Percentiles rank a stretch among this genome's conserved stretches.
phyloP scores from a whole-genome alignment of 257 asterid genomes.

The Paulownia fortunei region DNA sequence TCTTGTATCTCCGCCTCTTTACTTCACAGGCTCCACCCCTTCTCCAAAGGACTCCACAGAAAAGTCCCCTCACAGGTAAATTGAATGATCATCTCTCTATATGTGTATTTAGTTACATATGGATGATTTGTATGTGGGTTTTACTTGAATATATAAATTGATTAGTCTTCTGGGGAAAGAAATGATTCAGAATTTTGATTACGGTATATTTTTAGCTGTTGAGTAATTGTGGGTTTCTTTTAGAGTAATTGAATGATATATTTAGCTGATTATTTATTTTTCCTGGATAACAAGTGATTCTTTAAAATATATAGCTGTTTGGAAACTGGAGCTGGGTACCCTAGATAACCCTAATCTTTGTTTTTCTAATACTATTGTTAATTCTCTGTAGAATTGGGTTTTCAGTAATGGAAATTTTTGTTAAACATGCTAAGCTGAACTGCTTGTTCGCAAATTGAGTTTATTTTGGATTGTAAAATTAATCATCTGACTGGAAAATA shows the following conservation, averaged over 20 bases:
- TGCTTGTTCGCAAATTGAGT: not conserved
- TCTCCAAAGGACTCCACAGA: not conserved
- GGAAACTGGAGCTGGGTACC: conserved; percentile 12
- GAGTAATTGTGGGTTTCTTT: not conserved
- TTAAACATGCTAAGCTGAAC: not conserved
- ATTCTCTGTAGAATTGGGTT: not conserved
- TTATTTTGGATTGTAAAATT: not conserved
- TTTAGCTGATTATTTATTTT: not conserved
- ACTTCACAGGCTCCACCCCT: conserved; percentile 21
- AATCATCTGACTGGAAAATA: not conserved
- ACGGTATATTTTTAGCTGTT: not conserved
- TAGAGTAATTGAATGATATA: not conserved
- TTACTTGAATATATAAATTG: not conserved
- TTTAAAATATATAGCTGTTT: not conserved
- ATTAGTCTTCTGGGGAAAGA: conserved; percentile 1
- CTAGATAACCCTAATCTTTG: not conserved
- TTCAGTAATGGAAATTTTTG: not conserved
- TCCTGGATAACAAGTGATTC: not conserved
- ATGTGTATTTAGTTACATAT: not conserved
- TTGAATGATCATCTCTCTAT: not conserved
- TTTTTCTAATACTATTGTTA: not conserved
- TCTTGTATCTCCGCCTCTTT: too few relatives aligned
- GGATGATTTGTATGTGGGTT: not conserved
- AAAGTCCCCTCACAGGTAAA: conserved; percentile 26
- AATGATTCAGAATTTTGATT: conserved; percentile 14